Base-by-base conservation (phyloP, 176 grass and related monocot genomes). In the Zea luxurians region DNA sequence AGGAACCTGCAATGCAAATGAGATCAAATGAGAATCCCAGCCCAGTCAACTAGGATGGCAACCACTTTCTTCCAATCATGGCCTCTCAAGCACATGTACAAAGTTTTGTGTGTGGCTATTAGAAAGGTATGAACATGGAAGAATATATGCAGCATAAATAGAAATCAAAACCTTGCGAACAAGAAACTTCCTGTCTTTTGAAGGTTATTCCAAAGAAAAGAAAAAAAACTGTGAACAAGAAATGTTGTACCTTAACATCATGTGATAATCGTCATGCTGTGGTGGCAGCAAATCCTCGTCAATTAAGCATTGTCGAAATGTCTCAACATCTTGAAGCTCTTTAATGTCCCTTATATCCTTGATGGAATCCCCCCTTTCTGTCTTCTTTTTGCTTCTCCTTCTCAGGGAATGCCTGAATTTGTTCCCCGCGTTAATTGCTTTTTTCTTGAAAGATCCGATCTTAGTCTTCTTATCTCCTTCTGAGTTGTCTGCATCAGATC, bases 381-480 rank as follows among this genome's bases (percentile, higher is more conserved):
- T 75, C 60, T 98, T 94, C 80, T 91, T 93, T 79, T 88, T 94
- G 84, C 92, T 90, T 72, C 75, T 92, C 66, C 85, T 89, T 82
- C 74, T 92, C 41, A 99, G 79, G 83, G 96, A 99, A 87, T 87
- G 96, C 69, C 90, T 94, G 75, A 99, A 99, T 87, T 90, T 97
- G 68, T 88, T 94, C 58, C 89, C 88, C 16, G 94, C 94, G 7
- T 63, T 99, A 75, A 99, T 85, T 10, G 96, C 96, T 58, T 83
- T 94, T 82, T 92, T 94, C 88, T 99, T 99, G 75, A 95, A 92
- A 65, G 91, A 86, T 2, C 83, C 84, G 10, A 98, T 85, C 80
- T 89, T 98, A 52, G 87, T 98, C 77, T 87, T 91, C 48, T 91
- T 93, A 45, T 98, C 91, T 68, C 88, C 88, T 81, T 94, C 88